These are phyloP conservation scores for Lactifluus subvellereus DNA, from an alignment of 768 basidiomycete genomes.

Conservation along the genomic window DNA sequence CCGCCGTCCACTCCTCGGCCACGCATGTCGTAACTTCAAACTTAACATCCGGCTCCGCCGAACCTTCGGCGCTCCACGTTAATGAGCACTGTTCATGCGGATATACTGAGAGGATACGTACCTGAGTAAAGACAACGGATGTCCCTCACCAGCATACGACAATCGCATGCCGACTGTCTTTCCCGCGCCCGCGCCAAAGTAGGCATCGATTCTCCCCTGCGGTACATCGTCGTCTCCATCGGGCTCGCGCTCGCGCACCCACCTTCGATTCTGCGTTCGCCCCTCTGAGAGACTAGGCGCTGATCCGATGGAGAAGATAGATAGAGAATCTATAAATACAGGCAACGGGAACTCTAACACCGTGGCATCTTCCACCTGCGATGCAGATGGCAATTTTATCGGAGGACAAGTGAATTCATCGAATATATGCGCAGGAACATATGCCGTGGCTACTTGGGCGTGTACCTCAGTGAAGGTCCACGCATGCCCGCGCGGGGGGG, in stretches of 20 bases:
- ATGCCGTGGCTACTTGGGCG: slow-evolving; percentile 64
- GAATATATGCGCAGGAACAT: slow-evolving; percentile 71
- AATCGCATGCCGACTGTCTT: slow-evolving; percentile 83
- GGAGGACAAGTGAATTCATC: slow-evolving; percentile 66
- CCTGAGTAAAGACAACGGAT: slow-evolving; percentile 76
- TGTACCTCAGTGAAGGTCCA: background rate
- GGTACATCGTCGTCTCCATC: slow-evolving; percentile 39
- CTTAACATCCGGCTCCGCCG: slow-evolving; percentile 74
- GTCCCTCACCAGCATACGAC: slow-evolving; percentile 71
- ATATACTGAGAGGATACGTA: slow-evolving; percentile 34
- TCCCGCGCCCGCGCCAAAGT: slow-evolving; percentile 43
- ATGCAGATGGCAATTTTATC: slow-evolving; percentile 25
- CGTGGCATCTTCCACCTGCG: slow-evolving; percentile 29
- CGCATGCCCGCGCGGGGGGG: background rate
- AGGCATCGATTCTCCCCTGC: slow-evolving; percentile 48
- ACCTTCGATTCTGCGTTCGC: slow-evolving; percentile 39
- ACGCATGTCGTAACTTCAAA: slow-evolving; percentile 86
- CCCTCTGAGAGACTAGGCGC: slow-evolving; percentile 28
- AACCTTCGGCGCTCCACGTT: slow-evolving; percentile 60
- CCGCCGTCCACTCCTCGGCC: slow-evolving; percentile 44
- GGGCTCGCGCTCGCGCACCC: slow-evolving; percentile 41
- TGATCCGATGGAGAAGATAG: slow-evolving; percentile 80
- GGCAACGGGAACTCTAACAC: slow-evolving; percentile 81
- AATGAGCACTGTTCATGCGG: background rate
- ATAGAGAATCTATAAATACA: slow-evolving; percentile 83